Base-by-base conservation (phyloP, 2,329 filamentous ascomycete species). In the Colletotrichum sojae region DNA sequence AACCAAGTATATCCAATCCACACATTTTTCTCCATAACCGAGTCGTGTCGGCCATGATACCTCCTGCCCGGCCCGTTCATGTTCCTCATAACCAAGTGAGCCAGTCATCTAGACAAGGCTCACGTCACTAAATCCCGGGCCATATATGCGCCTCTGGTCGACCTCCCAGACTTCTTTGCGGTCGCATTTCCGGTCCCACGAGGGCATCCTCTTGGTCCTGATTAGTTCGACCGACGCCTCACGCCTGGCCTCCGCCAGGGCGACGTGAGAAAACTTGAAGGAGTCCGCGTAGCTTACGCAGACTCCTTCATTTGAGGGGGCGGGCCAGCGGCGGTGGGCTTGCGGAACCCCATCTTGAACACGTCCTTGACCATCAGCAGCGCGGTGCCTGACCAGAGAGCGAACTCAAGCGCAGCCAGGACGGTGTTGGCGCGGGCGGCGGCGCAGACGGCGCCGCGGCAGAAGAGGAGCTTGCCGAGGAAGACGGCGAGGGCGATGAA, bases 401-500 rank as follows among this genome's bases (percentile, higher is more conserved):
- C 74, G 75, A 88, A 90, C 69, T 83, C 81, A 63, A 86, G 80
- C 13, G 87, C 84, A 18, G 86, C 83, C 57, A 90, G 83, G 49
- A 84, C 85, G n/a, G 85, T 83, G 68, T 85, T 83, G 51, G 86
- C 86, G 20, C 85, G 85, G 48, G 86, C 87, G 13, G 85, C 83
- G 25, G 81, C 81, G 79, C 89, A 91, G 27, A 90, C 86, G 45
- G 80, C 81, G 49, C 88, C 89, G 31, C 83, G 81, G 78, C 89
- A 91, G 79, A 88, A 88, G 63, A 85, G 78, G 57, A 90, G 80
- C 60, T 80, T 80, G 75, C 83, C 80, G 71, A 91, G 83, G 78
- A 89, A 90, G 71, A 86, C 83, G 51, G 86, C 81, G 20, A 90
- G 82, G 10, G 86, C 86, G 73, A 89, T 83, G 79, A 90, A 90